Percentiles rank a stretch among this genome's conserved stretches.
Evolutionary conservation across 495 filamentous ascomycete species (phyloP).

Genomic region (Talaromyces thailandensis): DNA sequence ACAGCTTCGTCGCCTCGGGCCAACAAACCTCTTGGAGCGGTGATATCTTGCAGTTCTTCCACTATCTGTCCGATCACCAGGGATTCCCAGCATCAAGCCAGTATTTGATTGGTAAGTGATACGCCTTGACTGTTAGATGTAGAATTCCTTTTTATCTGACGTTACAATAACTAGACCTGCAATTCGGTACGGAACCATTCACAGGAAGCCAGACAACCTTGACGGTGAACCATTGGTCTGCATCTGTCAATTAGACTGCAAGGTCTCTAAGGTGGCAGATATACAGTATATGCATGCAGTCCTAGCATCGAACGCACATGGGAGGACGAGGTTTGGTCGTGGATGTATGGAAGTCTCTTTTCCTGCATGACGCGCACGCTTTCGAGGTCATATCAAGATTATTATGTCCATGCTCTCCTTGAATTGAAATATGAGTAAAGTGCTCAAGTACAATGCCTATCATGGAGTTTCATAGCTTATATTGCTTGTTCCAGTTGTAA

Average conservation of each 20-base stretch:
- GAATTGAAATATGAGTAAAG: neutral
- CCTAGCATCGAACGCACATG: no score
- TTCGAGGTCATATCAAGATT: no score
- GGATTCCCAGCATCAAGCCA: conserved; percentile 28
- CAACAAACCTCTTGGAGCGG: conserved; percentile 21
- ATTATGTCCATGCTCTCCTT: no score
- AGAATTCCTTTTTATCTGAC: neutral
- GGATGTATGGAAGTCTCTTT: neutral
- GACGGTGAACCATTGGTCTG: conserved; percentile 14
- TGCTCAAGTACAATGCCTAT: neutral
- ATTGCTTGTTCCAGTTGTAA: neutral
- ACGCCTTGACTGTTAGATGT: neutral
- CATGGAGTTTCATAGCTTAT: neutral
- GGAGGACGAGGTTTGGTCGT: neutral
- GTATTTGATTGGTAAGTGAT: conserved; percentile 35
- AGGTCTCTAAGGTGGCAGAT: neutral
- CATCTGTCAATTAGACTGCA: conserved; percentile 5
- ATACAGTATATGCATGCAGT: no score
- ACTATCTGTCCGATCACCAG: conserved; percentile 25
- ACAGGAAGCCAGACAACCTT: conserved; percentile 19
- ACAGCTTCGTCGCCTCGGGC: conserved; percentile 32
- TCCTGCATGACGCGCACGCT: neutral
- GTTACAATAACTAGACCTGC: conserved; percentile 19
- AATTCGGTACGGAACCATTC: conserved; percentile 39
- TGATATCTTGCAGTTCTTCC: conserved; percentile 37